Evolutionary conservation across 192 early-diverging fungal genomes (phyloP).

Genomic region (Spizellomyces sp.): DNA sequence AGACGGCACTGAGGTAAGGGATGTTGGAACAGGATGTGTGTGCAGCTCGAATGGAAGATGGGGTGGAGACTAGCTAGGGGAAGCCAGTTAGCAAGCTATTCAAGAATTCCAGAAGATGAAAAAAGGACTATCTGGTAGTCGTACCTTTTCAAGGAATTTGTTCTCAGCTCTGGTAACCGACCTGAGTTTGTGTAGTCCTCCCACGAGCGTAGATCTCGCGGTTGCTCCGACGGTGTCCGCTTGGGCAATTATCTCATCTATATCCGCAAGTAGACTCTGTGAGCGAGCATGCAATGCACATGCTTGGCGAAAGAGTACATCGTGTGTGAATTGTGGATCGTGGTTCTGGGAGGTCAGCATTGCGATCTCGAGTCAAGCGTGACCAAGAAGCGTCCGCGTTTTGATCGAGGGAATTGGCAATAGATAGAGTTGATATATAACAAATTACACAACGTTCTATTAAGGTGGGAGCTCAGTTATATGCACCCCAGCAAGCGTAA

Average conservation of each 20-base stretch:
- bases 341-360: not conserved
- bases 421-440: no score
- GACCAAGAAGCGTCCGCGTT: no score
- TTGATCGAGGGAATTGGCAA: no score
- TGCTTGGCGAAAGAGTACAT: slow-evolving; percentile 1
- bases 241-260: not conserved
- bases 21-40: slow-evolving; percentile 46
- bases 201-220: slow-evolving; percentile 2
- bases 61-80: slow-evolving; percentile 15
- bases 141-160: slow-evolving; percentile 23
- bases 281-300: not conserved
- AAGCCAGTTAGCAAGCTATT: not conserved
- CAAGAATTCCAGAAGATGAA: not conserved
- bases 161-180: slow-evolving; percentile 21
- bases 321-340: not conserved
- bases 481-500: slow-evolving; percentile 5
- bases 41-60: slow-evolving; percentile 2
- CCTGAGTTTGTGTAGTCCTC: slow-evolving; percentile 28
- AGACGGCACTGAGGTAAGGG: slow-evolving; percentile 37
- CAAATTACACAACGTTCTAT: no score
- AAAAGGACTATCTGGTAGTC: not conserved
- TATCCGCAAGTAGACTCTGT: not conserved
- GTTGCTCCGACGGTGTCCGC: no score
- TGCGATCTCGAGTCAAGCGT: not conserved
- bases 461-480: slow-evolving; percentile 20